These are phyloP conservation scores for Alliaria petiolata DNA, from an alignment of 345 rosid genomes.

Conservation along the genomic window DNA sequence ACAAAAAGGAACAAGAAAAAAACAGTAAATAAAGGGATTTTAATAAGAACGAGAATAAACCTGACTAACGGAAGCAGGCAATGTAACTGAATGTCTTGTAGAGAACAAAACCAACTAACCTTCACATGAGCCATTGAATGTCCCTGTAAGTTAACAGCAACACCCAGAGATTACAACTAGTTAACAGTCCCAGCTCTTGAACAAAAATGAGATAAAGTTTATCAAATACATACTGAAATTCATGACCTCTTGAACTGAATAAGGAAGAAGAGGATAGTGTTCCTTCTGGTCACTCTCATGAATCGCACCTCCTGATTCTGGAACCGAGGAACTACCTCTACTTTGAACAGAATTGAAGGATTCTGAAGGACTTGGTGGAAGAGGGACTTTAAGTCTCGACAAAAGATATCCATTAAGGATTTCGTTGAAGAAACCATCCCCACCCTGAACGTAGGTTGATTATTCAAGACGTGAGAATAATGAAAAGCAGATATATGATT, in stretches of 20 bases:
- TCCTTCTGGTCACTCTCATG: conserved; percentile 39
- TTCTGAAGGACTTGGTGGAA: conserved; percentile 73
- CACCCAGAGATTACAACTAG: conserved; percentile 21
- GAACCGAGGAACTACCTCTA: conserved; percentile 32
- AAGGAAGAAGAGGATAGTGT: conserved; percentile 52
- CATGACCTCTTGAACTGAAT: conserved; percentile 33
- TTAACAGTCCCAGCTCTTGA: conserved; percentile 1
- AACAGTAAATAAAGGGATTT: conserved; percentile 1
- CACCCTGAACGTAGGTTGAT: conserved; percentile 51
- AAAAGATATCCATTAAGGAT: conserved; percentile 83
- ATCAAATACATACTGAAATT: conserved; percentile 37
- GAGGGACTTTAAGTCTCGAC: conserved; percentile 72
- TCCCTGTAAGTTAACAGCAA: conserved; percentile 39
- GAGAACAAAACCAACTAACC: conserved; percentile 37
- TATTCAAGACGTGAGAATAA: neutral
- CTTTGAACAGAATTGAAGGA: conserved; percentile 39
- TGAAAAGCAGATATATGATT: neutral
- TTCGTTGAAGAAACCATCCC: conserved; percentile 97
- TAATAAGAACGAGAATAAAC: neutral
- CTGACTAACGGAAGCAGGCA: neutral
- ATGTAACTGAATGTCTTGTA: neutral
- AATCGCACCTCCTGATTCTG: conserved; percentile 33
- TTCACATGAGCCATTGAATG: conserved; percentile 33
- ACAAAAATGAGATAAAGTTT: conserved; percentile 14
- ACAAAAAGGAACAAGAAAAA: conserved; percentile 9